A percentile compares a stretch with the other conserved stretches of the same genome.
These are phyloP conservation scores for Verticillium alfalfae DNA, from an alignment of 2,329 filamentous ascomycete species.

Conservation along the genomic window DNA sequence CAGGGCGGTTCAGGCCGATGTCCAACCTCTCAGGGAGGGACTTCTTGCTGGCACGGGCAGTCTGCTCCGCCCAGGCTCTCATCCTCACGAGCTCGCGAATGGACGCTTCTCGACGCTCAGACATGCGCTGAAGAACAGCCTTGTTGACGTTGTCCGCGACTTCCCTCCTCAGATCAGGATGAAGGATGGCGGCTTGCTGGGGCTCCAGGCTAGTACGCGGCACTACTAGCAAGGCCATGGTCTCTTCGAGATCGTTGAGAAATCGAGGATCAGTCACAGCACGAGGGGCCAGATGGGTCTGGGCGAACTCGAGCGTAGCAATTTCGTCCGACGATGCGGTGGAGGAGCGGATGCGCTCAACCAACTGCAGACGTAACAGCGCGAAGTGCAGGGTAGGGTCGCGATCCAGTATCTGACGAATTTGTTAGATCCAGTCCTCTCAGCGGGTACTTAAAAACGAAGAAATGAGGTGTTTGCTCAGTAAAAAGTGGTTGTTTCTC, in stretches of 20 bases:
- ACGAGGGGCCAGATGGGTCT: slow-evolving; percentile 77
- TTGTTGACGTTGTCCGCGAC: slow-evolving; percentile 90
- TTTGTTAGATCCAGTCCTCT: slow-evolving; percentile 17
- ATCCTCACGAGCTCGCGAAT: slow-evolving; percentile 77
- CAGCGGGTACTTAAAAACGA: slow-evolving; percentile 2
- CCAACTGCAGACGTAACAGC: slow-evolving; percentile 81
- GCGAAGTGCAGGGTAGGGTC: slow-evolving; percentile 84
- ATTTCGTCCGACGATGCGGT: slow-evolving; percentile 67
- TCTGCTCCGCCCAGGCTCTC: slow-evolving; percentile 77
- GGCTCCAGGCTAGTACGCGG: slow-evolving; percentile 73
- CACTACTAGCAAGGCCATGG: slow-evolving; percentile 89
- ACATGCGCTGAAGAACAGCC: slow-evolving; percentile 72
- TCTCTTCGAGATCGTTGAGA: slow-evolving; percentile 80
- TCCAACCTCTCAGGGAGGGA: slow-evolving; percentile 33
- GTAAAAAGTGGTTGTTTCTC: slow-evolving; percentile 68
- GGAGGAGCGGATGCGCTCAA: slow-evolving; percentile 83
- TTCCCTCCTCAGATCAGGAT: slow-evolving; percentile 71
- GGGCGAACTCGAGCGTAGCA: slow-evolving; percentile 81
- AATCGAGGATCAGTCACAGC: slow-evolving; percentile 79
- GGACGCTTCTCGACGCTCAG: slow-evolving; percentile 69
- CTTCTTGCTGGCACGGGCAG: slow-evolving; percentile 40
- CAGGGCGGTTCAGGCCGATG: slow-evolving; percentile 27
- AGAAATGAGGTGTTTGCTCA: slow-evolving; percentile 18
- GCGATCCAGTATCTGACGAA: slow-evolving; percentile 74
- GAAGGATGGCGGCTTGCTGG: slow-evolving; percentile 68